These are phyloP conservation scores for Hanseniaspora hatyaiensis DNA, from an alignment of 805 yeast species.

Conservation along the genomic window DNA sequence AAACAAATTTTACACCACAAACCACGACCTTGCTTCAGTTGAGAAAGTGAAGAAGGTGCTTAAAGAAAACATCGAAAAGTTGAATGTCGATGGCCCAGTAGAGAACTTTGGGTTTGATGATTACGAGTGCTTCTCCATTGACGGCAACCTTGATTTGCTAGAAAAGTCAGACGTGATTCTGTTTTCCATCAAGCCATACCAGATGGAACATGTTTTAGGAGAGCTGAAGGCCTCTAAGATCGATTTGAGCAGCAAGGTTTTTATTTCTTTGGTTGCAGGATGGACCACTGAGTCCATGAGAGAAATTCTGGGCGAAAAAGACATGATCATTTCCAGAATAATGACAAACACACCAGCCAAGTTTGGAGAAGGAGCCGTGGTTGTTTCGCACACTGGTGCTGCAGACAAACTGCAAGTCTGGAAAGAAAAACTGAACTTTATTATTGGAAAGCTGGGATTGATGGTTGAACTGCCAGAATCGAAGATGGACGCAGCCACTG, in stretches of 20 bases:
- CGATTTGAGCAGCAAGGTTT: conserved; percentile 20
- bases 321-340: conserved; percentile 55
- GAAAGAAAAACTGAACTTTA: conserved; percentile 25
- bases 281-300: conserved; percentile 64
- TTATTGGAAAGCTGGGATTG: conserved; percentile 8
- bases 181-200: conserved; percentile 80
- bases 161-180: conserved; percentile 55
- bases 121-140: conserved; percentile 2
- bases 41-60: conserved; percentile 41
- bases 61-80: conserved; percentile 35
- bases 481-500: conserved; percentile 93
- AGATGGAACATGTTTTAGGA: conserved; percentile 50
- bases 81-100: conserved; percentile 39
- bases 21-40: conserved; percentile 34
- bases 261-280: conserved; percentile 85
- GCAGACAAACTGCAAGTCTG: conserved; percentile 34
- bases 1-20: conserved; percentile 64
- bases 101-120: conserved; percentile 29
- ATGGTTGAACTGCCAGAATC: conserved; percentile 63
- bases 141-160: conserved; percentile 47
- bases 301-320: conserved; percentile 20
- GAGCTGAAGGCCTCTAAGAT: neutral
- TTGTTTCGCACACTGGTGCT: conserved; percentile 57
- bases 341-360: conserved; percentile 97
- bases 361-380: conserved; percentile 88